These are phyloP conservation scores for Pseudofabraea citricarpa DNA, from an alignment of 2,329 filamentous ascomycete genomes.

Conservation along the genomic window DNA sequence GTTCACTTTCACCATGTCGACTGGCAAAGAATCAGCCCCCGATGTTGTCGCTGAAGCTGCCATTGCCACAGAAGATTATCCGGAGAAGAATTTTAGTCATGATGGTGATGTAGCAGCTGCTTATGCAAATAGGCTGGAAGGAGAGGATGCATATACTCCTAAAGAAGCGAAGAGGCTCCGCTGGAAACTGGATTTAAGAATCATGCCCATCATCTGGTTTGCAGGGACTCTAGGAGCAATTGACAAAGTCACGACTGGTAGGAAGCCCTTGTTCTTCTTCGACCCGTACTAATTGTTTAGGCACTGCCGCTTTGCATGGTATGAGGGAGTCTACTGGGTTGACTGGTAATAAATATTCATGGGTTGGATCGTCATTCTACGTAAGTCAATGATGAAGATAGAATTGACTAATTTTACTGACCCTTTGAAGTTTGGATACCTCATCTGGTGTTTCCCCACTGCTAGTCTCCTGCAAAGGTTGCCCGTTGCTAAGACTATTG, in stretches of 20 bases:
- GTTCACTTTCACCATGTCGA: no score
- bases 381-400: constrained; percentile 3
- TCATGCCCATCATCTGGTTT: constrained; percentile 35
- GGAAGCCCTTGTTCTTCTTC: not conserved
- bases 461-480: constrained; percentile 26
- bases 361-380: constrained; percentile 24
- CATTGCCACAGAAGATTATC: not conserved
- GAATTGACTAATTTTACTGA: no score
- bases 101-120: constrained; percentile 25
- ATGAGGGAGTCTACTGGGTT: constrained; percentile 27
- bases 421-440: constrained; percentile 23
- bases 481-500: constrained; percentile 30
- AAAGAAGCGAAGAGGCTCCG: constrained; percentile 23
- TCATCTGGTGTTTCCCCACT: constrained; percentile 29
- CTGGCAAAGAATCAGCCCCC: no score
- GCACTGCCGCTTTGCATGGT: constrained; percentile 30
- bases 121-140: constrained; percentile 23
- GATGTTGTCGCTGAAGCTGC: no score
- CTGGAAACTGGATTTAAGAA: constrained; percentile 36
- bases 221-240: constrained; percentile 19
- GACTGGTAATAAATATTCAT: constrained; percentile 27
- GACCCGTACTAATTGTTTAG: no score
- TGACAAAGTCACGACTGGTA: constrained; percentile 24
- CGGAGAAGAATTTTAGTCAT: constrained; percentile 1
- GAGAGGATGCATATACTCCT: constrained; percentile 24